phyloP scores from a whole-genome alignment of 345 rosid genomes.

The Pelargonium nanum region DNA sequence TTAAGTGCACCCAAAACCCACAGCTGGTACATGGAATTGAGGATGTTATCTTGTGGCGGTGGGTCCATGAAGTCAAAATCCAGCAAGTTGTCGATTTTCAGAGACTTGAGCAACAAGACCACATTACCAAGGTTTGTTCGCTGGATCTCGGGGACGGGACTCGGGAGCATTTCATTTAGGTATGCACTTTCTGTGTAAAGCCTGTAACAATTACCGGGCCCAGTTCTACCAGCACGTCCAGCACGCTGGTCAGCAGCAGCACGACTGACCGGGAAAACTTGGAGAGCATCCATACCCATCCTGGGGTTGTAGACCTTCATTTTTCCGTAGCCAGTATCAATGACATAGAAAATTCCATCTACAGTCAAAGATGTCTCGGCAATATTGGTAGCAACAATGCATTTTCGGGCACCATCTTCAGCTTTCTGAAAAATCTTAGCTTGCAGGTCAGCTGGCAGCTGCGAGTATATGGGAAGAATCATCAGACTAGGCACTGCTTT shows the following conservation, averaged over 20 bases:
- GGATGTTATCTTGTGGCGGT: constrained; percentile 96
- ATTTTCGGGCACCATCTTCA: constrained; percentile 91
- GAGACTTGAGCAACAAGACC: constrained; percentile 83
- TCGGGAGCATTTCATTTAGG: constrained; percentile 71
- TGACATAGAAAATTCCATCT: constrained; percentile 86
- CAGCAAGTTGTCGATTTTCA: constrained; percentile 76
- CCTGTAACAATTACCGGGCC: constrained; percentile 95
- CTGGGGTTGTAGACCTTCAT: constrained; percentile 97
- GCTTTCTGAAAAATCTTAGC: constrained; percentile 94
- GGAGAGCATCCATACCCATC: constrained; percentile 99
- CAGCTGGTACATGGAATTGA: constrained; percentile 93
- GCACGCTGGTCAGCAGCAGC: constrained; percentile 98
- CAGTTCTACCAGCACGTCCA: constrained; percentile 99
- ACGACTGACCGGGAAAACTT: constrained; percentile 90
- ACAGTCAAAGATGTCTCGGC: constrained; percentile 97
- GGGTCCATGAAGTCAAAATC: constrained; percentile 99
- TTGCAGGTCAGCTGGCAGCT: constrained; percentile 95
- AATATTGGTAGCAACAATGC: constrained; percentile 96
- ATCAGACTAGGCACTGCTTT: constrained; percentile 65
- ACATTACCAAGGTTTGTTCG: constrained; percentile 95
- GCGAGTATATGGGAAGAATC: constrained; percentile 95
- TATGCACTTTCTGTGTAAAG: constrained; percentile 89
- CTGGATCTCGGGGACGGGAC: constrained; percentile 97
- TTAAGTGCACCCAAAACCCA: constrained; percentile 96
- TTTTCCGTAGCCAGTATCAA: constrained; percentile 91